Percentiles rank a stretch among this genome's conserved stretches.
Conservation (phyloP, 768 basidiomycete species). For the Leccinum boreale region DNA sequence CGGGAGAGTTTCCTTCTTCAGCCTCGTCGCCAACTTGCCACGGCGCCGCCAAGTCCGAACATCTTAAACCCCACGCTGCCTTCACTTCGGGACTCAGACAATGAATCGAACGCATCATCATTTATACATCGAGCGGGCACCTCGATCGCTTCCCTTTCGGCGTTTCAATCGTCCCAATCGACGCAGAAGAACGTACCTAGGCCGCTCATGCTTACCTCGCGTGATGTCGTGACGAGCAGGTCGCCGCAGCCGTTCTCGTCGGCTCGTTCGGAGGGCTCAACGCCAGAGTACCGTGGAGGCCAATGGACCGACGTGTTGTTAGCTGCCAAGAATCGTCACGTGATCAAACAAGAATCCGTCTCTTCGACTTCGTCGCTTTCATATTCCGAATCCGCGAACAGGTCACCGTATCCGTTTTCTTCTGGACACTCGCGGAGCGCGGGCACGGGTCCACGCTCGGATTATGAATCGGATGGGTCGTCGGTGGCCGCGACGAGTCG, state of each 20-base stretch:
- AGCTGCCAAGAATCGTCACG: conserved; percentile 32
- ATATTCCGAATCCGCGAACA: conserved; percentile 46
- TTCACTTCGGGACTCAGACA: conserved; percentile 21
- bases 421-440: conserved; percentile 9
- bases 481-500: conserved; percentile 39
- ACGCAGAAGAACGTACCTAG: conserved; percentile 55
- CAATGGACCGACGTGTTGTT: conserved; percentile 52
- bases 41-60: conserved; percentile 35
- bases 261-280: conserved; percentile 36
- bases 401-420: conserved; percentile 24
- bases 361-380: conserved; percentile 67
- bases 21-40: conserved; percentile 25
- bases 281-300: conserved; percentile 29
- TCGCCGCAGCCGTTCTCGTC: conserved; percentile 19
- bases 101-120: conserved; percentile 17
- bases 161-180: conserved; percentile 33
- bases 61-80: neutral
- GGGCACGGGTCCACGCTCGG: conserved; percentile 37
- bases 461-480: conserved; percentile 54
- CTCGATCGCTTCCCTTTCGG: conserved; percentile 42
- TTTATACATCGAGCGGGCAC: conserved; percentile 38
- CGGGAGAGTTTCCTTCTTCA: conserved; percentile 52
- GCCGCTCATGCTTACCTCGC: conserved; percentile 63
- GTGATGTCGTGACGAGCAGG: conserved; percentile 37
- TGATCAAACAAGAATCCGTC: conserved; percentile 49